Base-by-base conservation (phyloP, 23 red algal genomes). In the Gracilaria domingensis region DNA sequence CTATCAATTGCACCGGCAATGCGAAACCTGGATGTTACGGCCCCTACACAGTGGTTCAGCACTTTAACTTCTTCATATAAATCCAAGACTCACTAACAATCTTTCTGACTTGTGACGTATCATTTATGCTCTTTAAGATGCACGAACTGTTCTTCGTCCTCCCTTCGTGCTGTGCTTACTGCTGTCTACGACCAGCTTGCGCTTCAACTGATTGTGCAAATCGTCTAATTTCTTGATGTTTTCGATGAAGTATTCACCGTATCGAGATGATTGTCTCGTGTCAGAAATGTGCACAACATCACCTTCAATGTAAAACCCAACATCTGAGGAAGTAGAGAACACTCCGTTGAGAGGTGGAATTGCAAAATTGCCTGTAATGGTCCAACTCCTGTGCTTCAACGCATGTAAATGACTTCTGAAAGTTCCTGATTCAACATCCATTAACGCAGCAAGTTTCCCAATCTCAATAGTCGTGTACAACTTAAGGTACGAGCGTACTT, bases 401-500 rank as follows among this genome's bases (percentile, higher is more conserved):
- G 83, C 85, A 82, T 96, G 81, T 30, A 99, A 72, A 56, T 91
- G 75, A 23, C 88, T 93, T 37, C 89, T 70, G 51, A 95, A 79
- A 18, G 82, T 86, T 34, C 75, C 75, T n/a, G 71, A 60, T 14
- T 94, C 91, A n/a, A 95, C 83, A 80, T 95, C 92, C 94, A 99
- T 93, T 13, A 96, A 95, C 28, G 89, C 76, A n/a, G 89, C 93
- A 32, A 99, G 93, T 75, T 99, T 99, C 57, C 79, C 74, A 60
- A 99, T 80, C 53, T 96, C 90, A 75, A 99, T 99, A 7, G 86
- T 95, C 3, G 88, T 93, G 49, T 99, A 99, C 13, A 99, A 58
- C 83, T 93, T 88, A 6, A 99, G 85, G 54, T 92, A 99, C 34
- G 94, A 96, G 29, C 92, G 87, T 42, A 99, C 83, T 64, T 98